These are phyloP conservation scores for Penicillium sp. DNA, from an alignment of 2,329 filamentous ascomycete genomes.

Conservation along the genomic window DNA sequence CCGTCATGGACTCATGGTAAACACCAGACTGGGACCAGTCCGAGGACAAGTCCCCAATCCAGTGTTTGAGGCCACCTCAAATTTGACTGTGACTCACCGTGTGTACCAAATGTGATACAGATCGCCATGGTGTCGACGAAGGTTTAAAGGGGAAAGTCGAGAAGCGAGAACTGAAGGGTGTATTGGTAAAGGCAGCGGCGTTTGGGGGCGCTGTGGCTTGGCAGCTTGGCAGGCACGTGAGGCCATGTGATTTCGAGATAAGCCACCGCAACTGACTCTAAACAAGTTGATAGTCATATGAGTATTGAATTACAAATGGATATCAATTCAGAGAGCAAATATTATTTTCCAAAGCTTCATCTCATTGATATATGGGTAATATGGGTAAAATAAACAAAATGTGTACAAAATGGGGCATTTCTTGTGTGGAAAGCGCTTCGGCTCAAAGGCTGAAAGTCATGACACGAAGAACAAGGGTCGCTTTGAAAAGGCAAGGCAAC, in stretches of 20 bases:
- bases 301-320: background rate
- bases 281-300: background rate
- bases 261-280: background rate
- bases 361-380: slow-evolving; percentile 2
- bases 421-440: slow-evolving; percentile 11
- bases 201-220: slow-evolving; percentile 41
- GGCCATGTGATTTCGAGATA: slow-evolving; percentile 17
- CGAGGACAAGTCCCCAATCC: slow-evolving; percentile 14
- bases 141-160: slow-evolving; percentile 4
- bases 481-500: slow-evolving; percentile 15
- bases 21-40: slow-evolving; percentile 7
- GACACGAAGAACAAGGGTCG: slow-evolving; percentile 17
- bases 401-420: slow-evolving; percentile 17
- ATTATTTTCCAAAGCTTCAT: background rate
- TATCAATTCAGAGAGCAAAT: too few relatives aligned
- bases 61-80: slow-evolving; percentile 6
- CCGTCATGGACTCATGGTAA: slow-evolving; percentile 8
- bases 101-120: slow-evolving; percentile 47
- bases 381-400: slow-evolving; percentile 4
- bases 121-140: slow-evolving; percentile 38
- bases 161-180: slow-evolving; percentile 11
- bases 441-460: slow-evolving; percentile 9
- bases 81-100: slow-evolving; percentile 34
- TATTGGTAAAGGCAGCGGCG: slow-evolving; percentile 32
- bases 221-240: slow-evolving; percentile 33